These are phyloP conservation scores for Lepiota subincarnata DNA, from an alignment of 768 basidiomycete species.

Conservation along the genomic window DNA sequence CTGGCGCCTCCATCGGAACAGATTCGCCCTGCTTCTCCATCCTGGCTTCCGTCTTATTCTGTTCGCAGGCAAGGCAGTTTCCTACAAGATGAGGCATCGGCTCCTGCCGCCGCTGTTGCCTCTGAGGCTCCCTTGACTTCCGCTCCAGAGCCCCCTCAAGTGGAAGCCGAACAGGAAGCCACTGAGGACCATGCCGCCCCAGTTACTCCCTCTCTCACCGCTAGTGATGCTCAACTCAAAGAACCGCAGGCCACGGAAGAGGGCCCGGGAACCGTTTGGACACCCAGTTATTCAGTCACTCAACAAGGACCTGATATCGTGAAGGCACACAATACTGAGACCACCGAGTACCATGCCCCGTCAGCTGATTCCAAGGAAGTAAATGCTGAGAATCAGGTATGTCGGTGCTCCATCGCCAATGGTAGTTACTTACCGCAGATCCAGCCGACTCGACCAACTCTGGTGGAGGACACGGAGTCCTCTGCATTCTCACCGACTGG, in stretches of 20 bases:
- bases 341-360: background rate
- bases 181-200: background rate
- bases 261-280: slow-evolving; percentile 15
- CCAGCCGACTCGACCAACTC: slow-evolving; percentile 4
- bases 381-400: background rate
- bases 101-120: background rate
- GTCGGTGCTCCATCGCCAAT: too few relatives aligned
- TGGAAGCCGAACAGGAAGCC: background rate
- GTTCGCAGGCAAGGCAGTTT: slow-evolving; percentile 21
- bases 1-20: slow-evolving; percentile 4
- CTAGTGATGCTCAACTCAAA: background rate
- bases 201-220: background rate
- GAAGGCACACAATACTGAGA: slow-evolving; percentile 4
- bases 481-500: slow-evolving; percentile 3
- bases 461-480: slow-evolving; percentile 1
- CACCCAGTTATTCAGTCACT: slow-evolving; percentile 20
- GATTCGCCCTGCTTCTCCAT: slow-evolving; percentile 6
- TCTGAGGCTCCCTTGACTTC: background rate
- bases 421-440: background rate
- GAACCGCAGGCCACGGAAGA: slow-evolving; percentile 1
- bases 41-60: slow-evolving; percentile 21
- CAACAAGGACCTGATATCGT: slow-evolving; percentile 14
- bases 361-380: background rate
- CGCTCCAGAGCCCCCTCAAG: background rate
- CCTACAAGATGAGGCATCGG: background rate